These are phyloP conservation scores for Citrus sinensis DNA, from an alignment of 345 rosid species.

Conservation along the genomic window DVS_A1.0 CM039164.1:28726501-28727000, in stretches of 20 bases:
- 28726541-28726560: slow-evolving; percentile 31
- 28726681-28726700: slow-evolving; percentile 19
- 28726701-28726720: slow-evolving; percentile 43
- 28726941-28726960: slow-evolving; percentile 76
- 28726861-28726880: slow-evolving; percentile 82
- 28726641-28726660: slow-evolving; percentile 19
- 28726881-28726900: slow-evolving; percentile 73
- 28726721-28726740: slow-evolving; percentile 27
- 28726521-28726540: slow-evolving; percentile 13
- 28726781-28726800: slow-evolving; percentile 45
- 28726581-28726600: slow-evolving; percentile 18
- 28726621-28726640: not conserved
- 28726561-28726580: slow-evolving; percentile 12
- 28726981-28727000: slow-evolving; percentile 33
- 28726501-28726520: not conserved
- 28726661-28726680: slow-evolving; percentile 29
- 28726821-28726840: slow-evolving; percentile 70
- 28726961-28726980: slow-evolving; percentile 35
- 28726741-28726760: slow-evolving; percentile 55
- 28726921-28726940: slow-evolving; percentile 89
- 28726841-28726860: slow-evolving; percentile 88
- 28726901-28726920: slow-evolving; percentile 77
- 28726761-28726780: slow-evolving; percentile 81
- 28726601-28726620: slow-evolving; percentile 7
- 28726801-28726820: slow-evolving; percentile 74